Evolutionary conservation across 2,329 filamentous ascomycete genomes (phyloP).

Genomic region (Neurospora crassa): DNA sequence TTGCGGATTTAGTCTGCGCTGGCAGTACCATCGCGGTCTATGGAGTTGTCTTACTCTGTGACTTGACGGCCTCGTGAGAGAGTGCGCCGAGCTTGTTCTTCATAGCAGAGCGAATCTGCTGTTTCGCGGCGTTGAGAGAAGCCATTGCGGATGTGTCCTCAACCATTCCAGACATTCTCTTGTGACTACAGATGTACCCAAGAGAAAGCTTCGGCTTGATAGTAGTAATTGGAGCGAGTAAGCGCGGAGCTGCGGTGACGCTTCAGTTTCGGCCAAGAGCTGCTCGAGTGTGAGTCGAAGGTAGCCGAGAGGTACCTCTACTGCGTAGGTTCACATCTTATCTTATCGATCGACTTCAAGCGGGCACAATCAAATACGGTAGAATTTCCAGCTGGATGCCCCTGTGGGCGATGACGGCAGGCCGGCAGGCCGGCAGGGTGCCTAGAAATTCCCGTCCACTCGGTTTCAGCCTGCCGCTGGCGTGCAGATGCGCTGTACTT

Average conservation of each 20-base stretch:
- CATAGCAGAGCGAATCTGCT: conserved; percentile 62
- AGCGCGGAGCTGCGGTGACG: neutral
- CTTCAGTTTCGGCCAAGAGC: neutral
- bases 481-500: neutral
- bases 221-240: neutral
- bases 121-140: conserved; percentile 59
- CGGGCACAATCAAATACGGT: neutral
- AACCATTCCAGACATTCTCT: neutral
- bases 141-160: conserved; percentile 32
- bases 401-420: neutral
- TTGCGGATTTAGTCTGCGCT: conserved; percentile 10
- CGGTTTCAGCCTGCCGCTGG: neutral
- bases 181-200: neutral
- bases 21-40: neutral
- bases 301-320: neutral
- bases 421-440: neutral
- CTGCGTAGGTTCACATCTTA: neutral
- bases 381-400: no score
- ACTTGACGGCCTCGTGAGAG: conserved; percentile 48
- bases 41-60: conserved; percentile 54
- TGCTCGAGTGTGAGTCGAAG: neutral
- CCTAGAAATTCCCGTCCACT: neutral
- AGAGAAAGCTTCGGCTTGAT: neutral
- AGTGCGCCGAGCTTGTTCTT: conserved; percentile 55
- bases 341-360: neutral